phyloP scores from a whole-genome alignment of 1,284 basidiomycete species.

The Pterulicium gracile region DNA sequence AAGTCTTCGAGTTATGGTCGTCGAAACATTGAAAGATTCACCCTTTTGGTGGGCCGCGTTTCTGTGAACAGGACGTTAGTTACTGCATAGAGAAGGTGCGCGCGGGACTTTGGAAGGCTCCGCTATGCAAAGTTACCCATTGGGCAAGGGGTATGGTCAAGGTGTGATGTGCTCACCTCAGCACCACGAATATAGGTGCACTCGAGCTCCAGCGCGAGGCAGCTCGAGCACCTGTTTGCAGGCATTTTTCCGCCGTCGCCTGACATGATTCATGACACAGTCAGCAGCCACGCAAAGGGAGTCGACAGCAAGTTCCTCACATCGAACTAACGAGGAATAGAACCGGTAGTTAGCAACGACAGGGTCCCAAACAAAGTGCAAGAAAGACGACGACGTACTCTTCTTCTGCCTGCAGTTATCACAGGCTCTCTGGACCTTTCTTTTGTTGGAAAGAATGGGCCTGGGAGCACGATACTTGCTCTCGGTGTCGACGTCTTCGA shows the following conservation, averaged over 20 bases:
- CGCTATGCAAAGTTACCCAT: no score
- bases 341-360: not conserved
- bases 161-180: no score
- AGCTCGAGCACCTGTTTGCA: slow-evolving; percentile 5
- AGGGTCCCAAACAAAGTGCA: no score
- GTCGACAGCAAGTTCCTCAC: not conserved
- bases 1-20: not conserved
- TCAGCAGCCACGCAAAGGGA: not conserved
- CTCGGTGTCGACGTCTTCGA: not conserved
- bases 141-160: no score
- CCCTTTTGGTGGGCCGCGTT: slow-evolving; percentile 81
- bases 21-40: slow-evolving; percentile 23
- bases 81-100: no score
- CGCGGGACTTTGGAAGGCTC: no score
- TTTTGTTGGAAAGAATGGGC: not conserved
- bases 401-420: slow-evolving; percentile 1
- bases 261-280: no score
- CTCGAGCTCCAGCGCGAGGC: slow-evolving; percentile 3
- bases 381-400: not conserved
- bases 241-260: slow-evolving; percentile 6
- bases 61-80: no score
- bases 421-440: slow-evolving; percentile 1
- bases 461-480: not conserved
- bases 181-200: slow-evolving; percentile 5
- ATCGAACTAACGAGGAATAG: not conserved